These are phyloP conservation scores for Gracilaria domingensis DNA, from an alignment of 23 red algal species.

Conservation along the genomic window DNA sequence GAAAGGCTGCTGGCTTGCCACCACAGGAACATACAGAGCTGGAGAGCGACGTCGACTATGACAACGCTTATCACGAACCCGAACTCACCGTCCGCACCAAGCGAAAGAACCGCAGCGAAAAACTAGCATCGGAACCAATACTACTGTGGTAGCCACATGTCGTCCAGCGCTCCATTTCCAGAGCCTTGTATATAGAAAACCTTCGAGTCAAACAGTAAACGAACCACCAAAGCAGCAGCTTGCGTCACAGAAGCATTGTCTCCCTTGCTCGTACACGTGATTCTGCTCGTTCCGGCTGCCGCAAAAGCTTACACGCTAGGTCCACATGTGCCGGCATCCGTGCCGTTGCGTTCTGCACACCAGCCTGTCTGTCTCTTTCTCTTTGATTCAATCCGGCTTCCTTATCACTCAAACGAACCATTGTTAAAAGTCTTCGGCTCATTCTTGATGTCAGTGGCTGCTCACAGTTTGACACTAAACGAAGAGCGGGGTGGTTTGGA, in stretches of 20 bases:
- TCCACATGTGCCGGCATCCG: conserved; percentile 63
- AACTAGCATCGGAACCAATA: conserved; percentile 7
- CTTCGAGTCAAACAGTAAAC: background rate
- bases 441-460: conserved; percentile 78
- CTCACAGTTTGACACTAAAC: conserved; percentile 66
- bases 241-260: conserved; percentile 37
- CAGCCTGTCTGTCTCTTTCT: conserved; percentile 15
- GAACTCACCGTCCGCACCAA: background rate
- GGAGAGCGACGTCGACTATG: conserved; percentile 41
- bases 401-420: conserved; percentile 65
- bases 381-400: conserved; percentile 5
- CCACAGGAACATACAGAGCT: conserved; percentile 20
- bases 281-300: conserved; percentile 73
- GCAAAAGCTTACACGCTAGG: conserved; percentile 53
- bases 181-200: background rate
- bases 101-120: conserved; percentile 25
- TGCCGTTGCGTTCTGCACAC: background rate
- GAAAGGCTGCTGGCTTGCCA: conserved; percentile 62
- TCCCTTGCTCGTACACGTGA: conserved; percentile 42
- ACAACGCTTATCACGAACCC: conserved; percentile 37
- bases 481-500: conserved; percentile 56
- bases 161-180: background rate
- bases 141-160: conserved; percentile 15
- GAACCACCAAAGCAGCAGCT: background rate
- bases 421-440: conserved; percentile 73